Base-by-base conservation (phyloP, 2,329 filamentous ascomycete genomes). In the Purpureocillium lavendulum region DNA sequence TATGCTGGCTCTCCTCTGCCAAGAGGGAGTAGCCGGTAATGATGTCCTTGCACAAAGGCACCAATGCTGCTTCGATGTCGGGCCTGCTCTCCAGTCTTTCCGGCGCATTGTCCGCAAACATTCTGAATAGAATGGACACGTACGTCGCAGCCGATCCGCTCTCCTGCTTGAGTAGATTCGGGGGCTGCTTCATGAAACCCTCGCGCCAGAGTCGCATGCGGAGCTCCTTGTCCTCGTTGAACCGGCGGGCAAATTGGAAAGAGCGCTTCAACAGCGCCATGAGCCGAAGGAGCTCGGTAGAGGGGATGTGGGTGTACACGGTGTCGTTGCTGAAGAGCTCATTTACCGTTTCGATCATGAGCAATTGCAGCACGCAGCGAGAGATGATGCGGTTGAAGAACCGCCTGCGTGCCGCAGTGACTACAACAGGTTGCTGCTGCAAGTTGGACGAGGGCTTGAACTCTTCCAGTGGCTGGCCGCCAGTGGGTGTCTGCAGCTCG, bases 321-420 rank as follows among this genome's bases (percentile, higher is more conserved):
- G 85, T 79, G 57, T 97, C 89, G 61, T 97, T 98, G 51, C 88
- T 94, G 68, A 98, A 98, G 36, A 99, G 79, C 62, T 99, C 94
- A 55, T 94, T 94, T 32, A 99, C 94, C 0, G 94, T 99, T 62
- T 98, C 94, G 52, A 98, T 98, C 88, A 98, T 98, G 47, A 99
- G 79, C 2, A 98, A 77, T 61, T 98, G 94, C 8, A 99, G 71
- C 4, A 98, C 94, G 58, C 92, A 99, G 49, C 94, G 90, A 12
- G 90, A 96, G 62, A 99, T 99, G 61, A 99, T 99, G 50, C 90
- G 86, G 66, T 98, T 98, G 73, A 98, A 98, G 69, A 96, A 96
- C 38, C 89, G 84, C 29, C 92, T 80, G 18, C 92, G 84, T 1
- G 92, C 88, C 3, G 88, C 87, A 1, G 92, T 97, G 5, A 99